Conservation (phyloP, 2,329 filamentous ascomycete species). For the Penicillium concentricum region DNA sequence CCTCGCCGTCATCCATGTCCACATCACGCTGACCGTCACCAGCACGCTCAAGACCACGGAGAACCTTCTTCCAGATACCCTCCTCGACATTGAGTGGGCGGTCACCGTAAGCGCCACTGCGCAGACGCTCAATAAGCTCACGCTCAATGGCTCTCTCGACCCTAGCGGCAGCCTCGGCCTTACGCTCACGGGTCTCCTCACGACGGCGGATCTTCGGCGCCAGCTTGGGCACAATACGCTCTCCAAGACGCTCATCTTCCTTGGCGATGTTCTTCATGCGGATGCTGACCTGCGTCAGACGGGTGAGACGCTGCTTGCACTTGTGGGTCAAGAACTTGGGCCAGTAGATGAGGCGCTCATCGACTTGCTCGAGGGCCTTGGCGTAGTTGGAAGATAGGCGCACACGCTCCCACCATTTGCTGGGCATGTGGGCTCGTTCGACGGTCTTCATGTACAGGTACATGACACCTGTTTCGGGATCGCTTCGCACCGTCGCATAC, state of each 20-base stretch:
- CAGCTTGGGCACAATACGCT: slow-evolving; percentile 81
- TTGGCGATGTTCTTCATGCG: slow-evolving; percentile 72
- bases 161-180: slow-evolving; percentile 81
- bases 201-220: slow-evolving; percentile 83
- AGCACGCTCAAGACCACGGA: slow-evolving; percentile 82
- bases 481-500: slow-evolving; percentile 86
- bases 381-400: slow-evolving; percentile 87
- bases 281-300: slow-evolving; percentile 88
- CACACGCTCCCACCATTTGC: slow-evolving; percentile 92
- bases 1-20: slow-evolving; percentile 84
- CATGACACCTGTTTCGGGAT: slow-evolving; percentile 75
- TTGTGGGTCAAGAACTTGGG: slow-evolving; percentile 92
- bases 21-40: slow-evolving; percentile 80
- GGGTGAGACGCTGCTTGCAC: slow-evolving; percentile 92
- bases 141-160: slow-evolving; percentile 94
- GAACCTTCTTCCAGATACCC: slow-evolving; percentile 94
- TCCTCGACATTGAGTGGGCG: slow-evolving; percentile 94
- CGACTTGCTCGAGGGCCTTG: slow-evolving; percentile 83
- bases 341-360: slow-evolving; percentile 85
- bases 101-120: slow-evolving; percentile 92
- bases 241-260: slow-evolving; percentile 85
- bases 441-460: slow-evolving; percentile 98
- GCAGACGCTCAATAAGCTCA: slow-evolving; percentile 85
- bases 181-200: slow-evolving; percentile 73
- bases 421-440: slow-evolving; percentile 82